phyloP scores from a whole-genome alignment of 768 basidiomycete species.

The Boletus subcaerulescens region DNA sequence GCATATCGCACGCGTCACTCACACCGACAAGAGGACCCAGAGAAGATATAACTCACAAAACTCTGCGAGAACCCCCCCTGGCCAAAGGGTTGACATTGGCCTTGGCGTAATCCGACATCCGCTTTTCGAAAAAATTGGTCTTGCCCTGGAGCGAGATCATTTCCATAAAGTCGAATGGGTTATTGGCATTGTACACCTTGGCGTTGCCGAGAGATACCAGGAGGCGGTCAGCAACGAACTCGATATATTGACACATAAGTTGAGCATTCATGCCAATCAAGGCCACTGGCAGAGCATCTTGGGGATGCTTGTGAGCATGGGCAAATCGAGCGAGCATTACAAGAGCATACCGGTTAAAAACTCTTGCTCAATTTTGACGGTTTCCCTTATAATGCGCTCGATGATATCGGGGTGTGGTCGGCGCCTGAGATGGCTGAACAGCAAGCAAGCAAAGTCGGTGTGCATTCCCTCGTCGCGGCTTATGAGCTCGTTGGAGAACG shows the following conservation, averaged over 20 bases:
- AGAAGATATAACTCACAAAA: conserved; percentile 34
- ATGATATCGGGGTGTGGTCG: conserved; percentile 79
- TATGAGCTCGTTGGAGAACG: conserved; percentile 96
- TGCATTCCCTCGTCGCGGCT: conserved; percentile 97
- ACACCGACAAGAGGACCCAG: too few relatives aligned
- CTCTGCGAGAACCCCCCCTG: conserved; percentile 6
- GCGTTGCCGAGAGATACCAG: conserved; percentile 82
- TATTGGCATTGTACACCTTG: conserved; percentile 68
- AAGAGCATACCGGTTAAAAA: conserved; percentile 64
- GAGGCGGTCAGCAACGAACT: conserved; percentile 87
- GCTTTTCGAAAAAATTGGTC: conserved; percentile 94
- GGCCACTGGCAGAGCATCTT: conserved; percentile 77
- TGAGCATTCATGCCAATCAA: conserved; percentile 89
- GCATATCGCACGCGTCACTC: not conserved
- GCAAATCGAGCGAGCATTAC: too few relatives aligned
- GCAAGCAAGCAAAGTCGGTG: conserved; percentile 90
- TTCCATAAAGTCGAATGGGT: conserved; percentile 94
- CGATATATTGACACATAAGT: conserved; percentile 87
- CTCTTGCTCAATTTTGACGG: conserved; percentile 81
- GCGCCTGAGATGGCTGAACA: conserved; percentile 75
- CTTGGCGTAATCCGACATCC: conserved; percentile 77
- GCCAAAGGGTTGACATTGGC: conserved; percentile 43
- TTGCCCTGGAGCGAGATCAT: conserved; percentile 93
- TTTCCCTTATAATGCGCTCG: conserved; percentile 69
- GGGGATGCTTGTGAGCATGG: not conserved